phyloP scores from a whole-genome alignment of 805 yeast species.

The Zygotorulaspora chibaensis region DNA sequence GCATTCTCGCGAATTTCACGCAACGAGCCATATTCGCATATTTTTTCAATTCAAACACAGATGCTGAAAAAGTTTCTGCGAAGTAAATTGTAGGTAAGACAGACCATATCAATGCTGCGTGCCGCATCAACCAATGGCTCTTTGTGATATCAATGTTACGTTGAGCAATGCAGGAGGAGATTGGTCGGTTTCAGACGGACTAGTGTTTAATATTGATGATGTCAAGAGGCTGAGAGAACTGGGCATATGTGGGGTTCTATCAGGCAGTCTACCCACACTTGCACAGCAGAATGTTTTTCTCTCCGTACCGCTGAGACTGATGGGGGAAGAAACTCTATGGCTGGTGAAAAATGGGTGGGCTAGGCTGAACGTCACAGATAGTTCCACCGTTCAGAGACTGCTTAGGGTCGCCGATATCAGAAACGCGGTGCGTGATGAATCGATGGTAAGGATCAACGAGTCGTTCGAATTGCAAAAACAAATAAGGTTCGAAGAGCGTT shows the following conservation, averaged over 20 bases:
- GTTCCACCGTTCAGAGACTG: conserved; percentile 25
- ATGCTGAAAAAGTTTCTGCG: too few relatives aligned
- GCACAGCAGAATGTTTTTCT: conserved; percentile 90
- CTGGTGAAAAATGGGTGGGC: conserved; percentile 45
- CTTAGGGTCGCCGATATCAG: conserved; percentile 3
- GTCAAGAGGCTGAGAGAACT: conserved; percentile 52
- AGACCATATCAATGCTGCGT: neutral
- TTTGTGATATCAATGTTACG: conserved; percentile 1
- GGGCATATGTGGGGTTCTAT: conserved; percentile 70
- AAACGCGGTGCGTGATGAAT: conserved; percentile 11
- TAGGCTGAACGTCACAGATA: conserved; percentile 41
- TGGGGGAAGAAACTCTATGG: conserved; percentile 71
- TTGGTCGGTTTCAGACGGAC: conserved; percentile 6
- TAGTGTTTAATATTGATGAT: conserved; percentile 56
- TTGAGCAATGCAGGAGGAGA: neutral
- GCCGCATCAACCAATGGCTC: neutral
- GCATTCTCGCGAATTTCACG: too few relatives aligned
- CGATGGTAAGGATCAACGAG: conserved; percentile 4
- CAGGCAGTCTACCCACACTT: conserved; percentile 82
- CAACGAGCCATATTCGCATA: too few relatives aligned
- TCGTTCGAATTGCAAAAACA: conserved; percentile 22
- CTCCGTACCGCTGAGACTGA: conserved; percentile 74
- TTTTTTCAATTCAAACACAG: too few relatives aligned
- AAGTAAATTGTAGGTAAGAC: too few relatives aligned
- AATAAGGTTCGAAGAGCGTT: conserved; percentile 22